These are phyloP conservation scores for Escovopsis sp. DNA, from an alignment of 2,329 filamentous ascomycete species.

Conservation along the genomic window DNA sequence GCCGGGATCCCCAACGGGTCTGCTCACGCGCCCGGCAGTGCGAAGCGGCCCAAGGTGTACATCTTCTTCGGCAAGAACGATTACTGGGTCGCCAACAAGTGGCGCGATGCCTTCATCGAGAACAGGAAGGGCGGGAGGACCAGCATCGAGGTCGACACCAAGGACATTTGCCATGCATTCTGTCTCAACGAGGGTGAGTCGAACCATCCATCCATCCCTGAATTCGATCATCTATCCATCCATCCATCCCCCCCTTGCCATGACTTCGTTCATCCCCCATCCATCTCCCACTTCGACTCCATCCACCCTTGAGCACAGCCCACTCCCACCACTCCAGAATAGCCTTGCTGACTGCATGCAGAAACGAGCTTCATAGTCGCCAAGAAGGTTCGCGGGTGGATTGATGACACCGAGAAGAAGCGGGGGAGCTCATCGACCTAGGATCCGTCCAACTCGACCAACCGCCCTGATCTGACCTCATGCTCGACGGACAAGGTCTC, in stretches of 20 bases:
- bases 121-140: conserved; percentile 25
- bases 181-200: conserved; percentile 28
- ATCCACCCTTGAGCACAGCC: no score
- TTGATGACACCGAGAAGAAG: conserved; percentile 13
- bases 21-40: not conserved
- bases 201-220: no score
- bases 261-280: not conserved
- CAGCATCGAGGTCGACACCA: conserved; percentile 38
- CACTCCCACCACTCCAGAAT: no score
- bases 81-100: conserved; percentile 44
- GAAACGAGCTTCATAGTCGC: conserved; percentile 16
- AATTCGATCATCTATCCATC: not conserved
- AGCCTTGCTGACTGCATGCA: conserved; percentile 6
- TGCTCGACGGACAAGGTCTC: no score
- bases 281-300: not conserved
- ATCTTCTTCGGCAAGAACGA: conserved; percentile 45
- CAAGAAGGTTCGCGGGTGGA: conserved; percentile 15
- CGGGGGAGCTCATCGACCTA: no score
- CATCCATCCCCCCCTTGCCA: not conserved
- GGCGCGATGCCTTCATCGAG: conserved; percentile 40
- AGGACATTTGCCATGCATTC: conserved; percentile 43
- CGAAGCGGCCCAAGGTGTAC: conserved; percentile 32
- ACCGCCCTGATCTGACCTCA: no score
- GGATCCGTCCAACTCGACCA: no score
- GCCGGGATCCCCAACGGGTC: no score